Evolutionary conservation across 176 grass and related monocot genomes (phyloP), one percentile per base, ranked within the genome.

Genomic region (Rhynchospora pubera): DNA sequence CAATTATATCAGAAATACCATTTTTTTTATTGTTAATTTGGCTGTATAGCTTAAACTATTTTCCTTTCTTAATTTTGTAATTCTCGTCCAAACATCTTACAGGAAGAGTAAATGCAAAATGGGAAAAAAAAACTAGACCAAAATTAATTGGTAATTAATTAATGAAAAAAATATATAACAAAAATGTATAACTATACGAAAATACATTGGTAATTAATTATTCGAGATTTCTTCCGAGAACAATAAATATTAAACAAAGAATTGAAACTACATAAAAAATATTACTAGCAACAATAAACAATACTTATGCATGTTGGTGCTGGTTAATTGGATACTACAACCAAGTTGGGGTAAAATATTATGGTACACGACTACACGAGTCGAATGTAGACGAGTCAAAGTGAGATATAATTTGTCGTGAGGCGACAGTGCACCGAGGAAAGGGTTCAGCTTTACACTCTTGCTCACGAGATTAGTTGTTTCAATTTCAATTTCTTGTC

Each of bases 391-490:
- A 51, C 5, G n/a, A 74, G 66, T 70, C 42, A 70, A 70, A 52
- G 9, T 74, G 19, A 53, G 47, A 10, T 75, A 75, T 16, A 21
- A 74, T 51, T 47, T 16, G 22, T 19, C 52, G 65, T 9, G 71
- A 75, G 71, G 46, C 47, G 71, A 75, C 47, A 51, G 46, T 75
- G 71, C 71, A 75, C 47, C 26, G 46, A 75, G 71, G 71, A 75
- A 75, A 75, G 44, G 68, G 42, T 68, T 68, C 68, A 51, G 70
- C 70, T 56, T 77, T 77, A 77, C 72, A 32, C 72, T 7, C 47
- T 53, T 53, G 72, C 72, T 77, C 50, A 77, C 72, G 72, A 56
- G 23, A 77, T 77, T 21, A 55, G 50, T 9, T 14, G 7, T 51
- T 56, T 74, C 48, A 11, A 56, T 55, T 70, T 77, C 48, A 56